Conservation (phyloP, 768 basidiomycete genomes). For the Terana coerulea region DNA sequence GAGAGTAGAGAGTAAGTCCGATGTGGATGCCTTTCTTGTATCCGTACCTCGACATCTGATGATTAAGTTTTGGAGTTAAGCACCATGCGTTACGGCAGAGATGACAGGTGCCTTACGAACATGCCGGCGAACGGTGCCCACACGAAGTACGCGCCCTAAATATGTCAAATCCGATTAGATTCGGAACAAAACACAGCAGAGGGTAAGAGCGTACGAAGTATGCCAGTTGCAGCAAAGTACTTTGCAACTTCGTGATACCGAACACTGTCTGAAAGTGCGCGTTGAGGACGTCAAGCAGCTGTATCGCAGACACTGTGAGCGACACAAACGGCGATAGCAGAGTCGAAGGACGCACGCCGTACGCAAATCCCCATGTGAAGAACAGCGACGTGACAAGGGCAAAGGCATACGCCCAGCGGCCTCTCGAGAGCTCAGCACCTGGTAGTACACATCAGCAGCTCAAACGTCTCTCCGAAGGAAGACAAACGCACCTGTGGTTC, state of each 20-base stretch:
- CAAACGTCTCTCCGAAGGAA: no score
- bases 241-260: conserved; percentile 63
- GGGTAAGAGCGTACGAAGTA: conserved; percentile 51
- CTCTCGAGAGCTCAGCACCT: conserved; percentile 43
- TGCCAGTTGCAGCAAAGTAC: conserved; percentile 70
- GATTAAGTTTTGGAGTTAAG: background rate
- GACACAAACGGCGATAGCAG: conserved; percentile 19
- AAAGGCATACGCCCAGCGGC: conserved; percentile 55
- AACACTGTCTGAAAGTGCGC: conserved; percentile 74
- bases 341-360: conserved; percentile 42
- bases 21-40: conserved; percentile 74
- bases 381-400: conserved; percentile 70
- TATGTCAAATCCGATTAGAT: background rate
- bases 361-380: conserved; percentile 76
- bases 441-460: background rate
- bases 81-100: background rate
- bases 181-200: background rate
- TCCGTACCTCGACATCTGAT: conserved; percentile 55
- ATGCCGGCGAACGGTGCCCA: conserved; percentile 55
- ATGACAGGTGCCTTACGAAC: conserved; percentile 38
- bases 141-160: conserved; percentile 57
- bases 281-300: conserved; percentile 67
- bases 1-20: conserved; percentile 54
- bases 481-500: conserved; percentile 37
- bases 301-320: conserved; percentile 20